Base-by-base conservation (phyloP, 495 filamentous ascomycete genomes). In the Aspergillus kassunensis region DNA sequence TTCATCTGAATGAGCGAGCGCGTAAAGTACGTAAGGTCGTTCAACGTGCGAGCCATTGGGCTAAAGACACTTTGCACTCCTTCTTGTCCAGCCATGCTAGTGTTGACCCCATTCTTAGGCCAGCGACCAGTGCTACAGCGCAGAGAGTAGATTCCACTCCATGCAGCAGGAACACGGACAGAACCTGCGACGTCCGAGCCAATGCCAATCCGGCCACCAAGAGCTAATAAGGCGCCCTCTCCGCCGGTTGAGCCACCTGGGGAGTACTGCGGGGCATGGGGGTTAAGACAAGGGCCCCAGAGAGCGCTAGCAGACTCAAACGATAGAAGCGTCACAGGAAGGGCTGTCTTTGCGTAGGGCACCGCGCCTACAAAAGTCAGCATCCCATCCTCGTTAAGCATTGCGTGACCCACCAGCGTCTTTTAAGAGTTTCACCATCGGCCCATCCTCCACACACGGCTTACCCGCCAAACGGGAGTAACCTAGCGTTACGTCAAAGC, bases 81-180 rank as follows among this genome's bases (percentile, higher is more conserved):
- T 66, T 98, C 92, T 66, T 98, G 92, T 0, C 92, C 92, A 0
- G 88, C 82, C 92, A 97, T 97, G 56, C 87, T 91, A 2, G 93
- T 96, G 31, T 77, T 74, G 54, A 89, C 86, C 6, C 92, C 93
- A 33, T 75, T 76, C 63, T 95, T 95, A 4, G 90, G 91, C 90
- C 93, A 98, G 21, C 93, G 78, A 15, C 93, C 91, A n/a, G 88
- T 95, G n/a, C 86, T 90, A 67, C 93, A 98, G 37, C 91, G 81
- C 18, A 98, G 67, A 2, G 85, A 84, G 66, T 96, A 97, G 62
- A 96, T 90, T 3, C 93, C 93, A 25, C 84, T 85, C 74, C 88
- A 97, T 44, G 95, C 91, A 3, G 93, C 92, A 3, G 93, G 93
- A 13, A 80, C 86, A 23, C 93, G 79, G 2, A 98, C 93, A 9